Evolutionary conservation across 2,329 filamentous ascomycete species (phyloP), one percentile per base, ranked within the genome.

Genomic region (Penicillium sp.): DNA sequence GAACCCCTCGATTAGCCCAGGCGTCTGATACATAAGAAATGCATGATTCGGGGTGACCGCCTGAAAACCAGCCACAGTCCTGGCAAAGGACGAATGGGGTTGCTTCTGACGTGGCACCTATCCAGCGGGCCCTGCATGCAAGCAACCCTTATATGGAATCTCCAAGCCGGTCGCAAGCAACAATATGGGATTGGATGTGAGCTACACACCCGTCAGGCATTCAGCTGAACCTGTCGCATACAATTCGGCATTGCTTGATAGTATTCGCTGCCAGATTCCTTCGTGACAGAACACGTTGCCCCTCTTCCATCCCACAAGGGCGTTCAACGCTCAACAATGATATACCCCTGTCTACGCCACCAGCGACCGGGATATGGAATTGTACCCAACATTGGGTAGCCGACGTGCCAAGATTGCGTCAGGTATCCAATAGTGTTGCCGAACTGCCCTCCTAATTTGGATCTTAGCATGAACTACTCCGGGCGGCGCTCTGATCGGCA

Each of bases 41-140:
- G 57, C 47, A 58, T 57, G 44, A 50, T 46, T 53, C 29, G 60
- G 37, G 50, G 47, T 50, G 46, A 16, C 26, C 39, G 21, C 27
- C 7, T 29, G 48, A 42, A 23, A 47, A 42, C 45, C 56, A 62
- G 58, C 58, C 61, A 61, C 58, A 61, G 29, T 54, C 43, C 54
- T 53, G 26, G 35, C 48, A 46, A 50, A 53, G 27, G 37, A 42
- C 50, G 53, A 58, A 58, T 57, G 39, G 54, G 51, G 60, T 44
- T 54, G 53, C 53, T 61, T 70, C 68, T 73, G 71, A 73, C 70
- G 71, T 73, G 71, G 71, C 70, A 72, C 53, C 33, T 60, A 55
- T 59, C 51, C 31, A 60, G 57, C 66, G 57, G 62, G 16, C 23
- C 48, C 53, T 58, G 48, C 50, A 57, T 58, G 51, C 43, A 59